Conservation (phyloP, 1,139 yeast species). For the Kodamaea sp. region DNA sequence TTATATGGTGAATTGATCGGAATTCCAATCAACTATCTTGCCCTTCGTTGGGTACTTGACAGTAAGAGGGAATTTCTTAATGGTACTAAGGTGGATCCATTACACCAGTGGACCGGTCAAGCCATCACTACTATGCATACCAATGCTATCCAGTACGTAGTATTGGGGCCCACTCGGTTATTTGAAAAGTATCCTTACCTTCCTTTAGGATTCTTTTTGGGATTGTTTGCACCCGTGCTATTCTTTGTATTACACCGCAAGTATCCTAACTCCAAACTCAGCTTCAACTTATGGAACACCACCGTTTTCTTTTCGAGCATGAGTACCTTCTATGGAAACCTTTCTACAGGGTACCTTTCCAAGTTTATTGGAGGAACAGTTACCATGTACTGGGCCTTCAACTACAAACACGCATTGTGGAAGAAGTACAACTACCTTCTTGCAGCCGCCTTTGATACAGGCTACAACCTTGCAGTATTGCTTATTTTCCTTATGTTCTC, state of each 20-base stretch:
- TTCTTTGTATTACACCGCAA: constrained; percentile 31
- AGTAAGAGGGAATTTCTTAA: constrained; percentile 39
- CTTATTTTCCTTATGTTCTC: constrained; percentile 39
- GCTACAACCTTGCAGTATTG: constrained; percentile 44
- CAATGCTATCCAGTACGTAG: constrained; percentile 51
- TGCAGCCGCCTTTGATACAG: constrained; percentile 54
- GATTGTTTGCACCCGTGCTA: constrained; percentile 37
- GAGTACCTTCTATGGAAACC: constrained; percentile 49
- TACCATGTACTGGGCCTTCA: constrained; percentile 46
- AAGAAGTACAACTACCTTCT: constrained; percentile 45
- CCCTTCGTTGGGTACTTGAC: constrained; percentile 46
- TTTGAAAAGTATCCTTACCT: constrained; percentile 41
- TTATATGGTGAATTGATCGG: constrained; percentile 52
- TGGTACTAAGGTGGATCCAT: constrained; percentile 43
- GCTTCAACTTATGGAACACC: constrained; percentile 45
- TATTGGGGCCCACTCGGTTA: constrained; percentile 47
- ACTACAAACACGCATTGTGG: constrained; percentile 40
- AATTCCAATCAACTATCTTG: constrained; percentile 49
- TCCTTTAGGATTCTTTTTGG: constrained; percentile 47
- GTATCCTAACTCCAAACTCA: constrained; percentile 21
- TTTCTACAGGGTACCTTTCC: constrained; percentile 52
- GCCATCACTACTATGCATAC: constrained; percentile 41
- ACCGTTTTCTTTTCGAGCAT: constrained; percentile 51
- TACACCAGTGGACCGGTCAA: constrained; percentile 58
- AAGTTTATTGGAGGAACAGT: constrained; percentile 48